Evolutionary conservation across 352 stramenopile genomes (phyloP).

Genomic region (Saprolegnia diclina): DNA sequence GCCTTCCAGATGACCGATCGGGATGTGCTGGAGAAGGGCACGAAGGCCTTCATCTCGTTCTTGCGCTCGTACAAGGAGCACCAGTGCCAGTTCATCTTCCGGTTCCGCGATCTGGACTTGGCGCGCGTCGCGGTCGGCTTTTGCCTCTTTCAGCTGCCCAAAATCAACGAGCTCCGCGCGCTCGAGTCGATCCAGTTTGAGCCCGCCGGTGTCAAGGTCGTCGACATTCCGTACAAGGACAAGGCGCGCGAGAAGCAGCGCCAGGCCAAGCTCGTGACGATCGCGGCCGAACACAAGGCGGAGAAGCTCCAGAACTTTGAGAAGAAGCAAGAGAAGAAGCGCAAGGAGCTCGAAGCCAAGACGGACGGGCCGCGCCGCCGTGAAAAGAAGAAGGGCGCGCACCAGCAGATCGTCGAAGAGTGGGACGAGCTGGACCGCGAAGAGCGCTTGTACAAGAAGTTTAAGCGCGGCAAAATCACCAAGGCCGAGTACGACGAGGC

Average conservation of each 20-base stretch:
- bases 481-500: conserved; percentile 89
- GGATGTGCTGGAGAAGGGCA: conserved; percentile 97
- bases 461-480: conserved; percentile 96
- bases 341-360: conserved; percentile 37
- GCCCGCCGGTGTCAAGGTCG: conserved; percentile 85
- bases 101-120: conserved; percentile 97
- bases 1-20: conserved; percentile 88
- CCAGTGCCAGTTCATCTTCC: conserved; percentile 98
- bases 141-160: conserved; percentile 71
- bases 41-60: conserved; percentile 98
- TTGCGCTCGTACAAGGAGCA: conserved; percentile 99
- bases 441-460: conserved; percentile 94
- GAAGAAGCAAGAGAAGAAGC: conserved; percentile 52
- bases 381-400: conserved; percentile 94
- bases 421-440: conserved; percentile 99
- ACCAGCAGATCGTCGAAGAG: conserved; percentile 97
- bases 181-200: conserved; percentile 79
- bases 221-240: conserved; percentile 93
- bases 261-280: conserved; percentile 90
- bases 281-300: conserved; percentile 62
- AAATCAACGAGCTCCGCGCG: conserved; percentile 82
- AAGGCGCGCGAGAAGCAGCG: conserved; percentile 94
- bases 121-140: conserved; percentile 85
- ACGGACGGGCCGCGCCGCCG: conserved; percentile 56
- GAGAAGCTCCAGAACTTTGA: conserved; percentile 39